Evolutionary conservation across 352 stramenopile genomes (phyloP).

Genomic region (Globisporangium ultimum): DNA sequence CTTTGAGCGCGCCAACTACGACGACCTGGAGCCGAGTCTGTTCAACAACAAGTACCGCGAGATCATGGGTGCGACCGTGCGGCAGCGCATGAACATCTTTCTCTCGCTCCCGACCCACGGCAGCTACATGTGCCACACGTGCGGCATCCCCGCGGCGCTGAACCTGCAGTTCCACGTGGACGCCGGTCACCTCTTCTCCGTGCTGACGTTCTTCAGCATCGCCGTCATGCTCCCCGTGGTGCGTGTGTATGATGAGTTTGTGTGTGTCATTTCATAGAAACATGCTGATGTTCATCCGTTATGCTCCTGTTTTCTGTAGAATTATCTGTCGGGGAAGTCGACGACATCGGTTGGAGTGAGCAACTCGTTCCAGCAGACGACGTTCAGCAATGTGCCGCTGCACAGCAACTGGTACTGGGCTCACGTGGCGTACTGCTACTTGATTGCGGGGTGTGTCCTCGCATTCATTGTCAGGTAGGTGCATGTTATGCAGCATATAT

Average conservation of each 20-base stretch:
- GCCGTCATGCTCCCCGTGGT: conserved; percentile 74
- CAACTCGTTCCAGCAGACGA: conserved; percentile 70
- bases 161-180: conserved; percentile 65
- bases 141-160: conserved; percentile 65
- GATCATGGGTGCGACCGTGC: conserved; percentile 32
- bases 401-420: conserved; percentile 77
- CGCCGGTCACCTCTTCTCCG: conserved; percentile 52
- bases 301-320: conserved; percentile 28
- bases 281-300: neutral
- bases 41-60: conserved; percentile 52
- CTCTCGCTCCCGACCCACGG: conserved; percentile 38
- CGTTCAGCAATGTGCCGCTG: conserved; percentile 80
- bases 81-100: conserved; percentile 47
- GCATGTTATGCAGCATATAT: no score
- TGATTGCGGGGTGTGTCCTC: conserved; percentile 52
- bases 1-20: conserved; percentile 77
- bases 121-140: conserved; percentile 57
- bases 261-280: neutral
- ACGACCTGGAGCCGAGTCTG: conserved; percentile 32
- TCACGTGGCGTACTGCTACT: conserved; percentile 75
- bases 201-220: conserved; percentile 68
- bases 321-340: conserved; percentile 59
- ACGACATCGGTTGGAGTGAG: conserved; percentile 18
- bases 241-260: conserved; percentile 9
- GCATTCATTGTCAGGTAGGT: conserved; percentile 32